Conservation (phyloP, 495 filamentous ascomycete genomes). For the Lindgomyces ingoldianus region DNA sequence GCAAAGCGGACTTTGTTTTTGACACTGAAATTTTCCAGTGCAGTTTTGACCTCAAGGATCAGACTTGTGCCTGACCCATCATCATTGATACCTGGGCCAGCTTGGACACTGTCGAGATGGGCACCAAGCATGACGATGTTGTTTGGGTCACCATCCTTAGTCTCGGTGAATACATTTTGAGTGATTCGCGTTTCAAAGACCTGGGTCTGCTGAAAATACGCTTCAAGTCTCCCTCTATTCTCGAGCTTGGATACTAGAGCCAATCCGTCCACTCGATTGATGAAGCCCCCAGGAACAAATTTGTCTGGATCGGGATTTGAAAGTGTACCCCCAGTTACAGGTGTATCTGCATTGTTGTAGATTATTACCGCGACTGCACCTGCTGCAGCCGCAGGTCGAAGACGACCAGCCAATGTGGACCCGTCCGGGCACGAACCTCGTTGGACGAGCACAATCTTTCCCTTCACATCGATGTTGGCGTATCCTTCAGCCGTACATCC, state of each 20-base stretch:
- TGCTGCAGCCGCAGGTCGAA: conserved; percentile 57
- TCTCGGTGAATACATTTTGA: conserved; percentile 68
- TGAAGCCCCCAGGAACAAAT: conserved; percentile 48
- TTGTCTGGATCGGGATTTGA: conserved; percentile 53
- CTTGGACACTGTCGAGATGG: conserved; percentile 68
- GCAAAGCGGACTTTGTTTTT: conserved; percentile 69
- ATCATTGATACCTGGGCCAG: conserved; percentile 67
- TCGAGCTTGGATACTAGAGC: conserved; percentile 54
- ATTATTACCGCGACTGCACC: conserved; percentile 62
- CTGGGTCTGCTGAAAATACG: conserved; percentile 46
- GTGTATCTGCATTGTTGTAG: conserved; percentile 59
- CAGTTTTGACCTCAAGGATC: conserved; percentile 63
- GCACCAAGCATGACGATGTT: conserved; percentile 66
- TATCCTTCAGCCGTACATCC: conserved; percentile 48
- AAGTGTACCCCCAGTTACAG: conserved; percentile 46
- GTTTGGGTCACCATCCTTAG: conserved; percentile 63
- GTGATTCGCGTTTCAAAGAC: conserved; percentile 39
- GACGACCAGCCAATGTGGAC: conserved; percentile 47
- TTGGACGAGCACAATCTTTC: conserved; percentile 51
- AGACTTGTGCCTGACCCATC: conserved; percentile 66
- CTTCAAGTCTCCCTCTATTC: conserved; percentile 45
- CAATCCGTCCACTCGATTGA: conserved; percentile 54
- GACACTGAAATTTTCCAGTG: conserved; percentile 58
- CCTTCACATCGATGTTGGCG: conserved; percentile 44
- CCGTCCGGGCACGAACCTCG: conserved; percentile 47